phyloP scores from a whole-genome alignment of 2,329 filamentous ascomycete genomes.

The Diaporthe vaccinii region DNA sequence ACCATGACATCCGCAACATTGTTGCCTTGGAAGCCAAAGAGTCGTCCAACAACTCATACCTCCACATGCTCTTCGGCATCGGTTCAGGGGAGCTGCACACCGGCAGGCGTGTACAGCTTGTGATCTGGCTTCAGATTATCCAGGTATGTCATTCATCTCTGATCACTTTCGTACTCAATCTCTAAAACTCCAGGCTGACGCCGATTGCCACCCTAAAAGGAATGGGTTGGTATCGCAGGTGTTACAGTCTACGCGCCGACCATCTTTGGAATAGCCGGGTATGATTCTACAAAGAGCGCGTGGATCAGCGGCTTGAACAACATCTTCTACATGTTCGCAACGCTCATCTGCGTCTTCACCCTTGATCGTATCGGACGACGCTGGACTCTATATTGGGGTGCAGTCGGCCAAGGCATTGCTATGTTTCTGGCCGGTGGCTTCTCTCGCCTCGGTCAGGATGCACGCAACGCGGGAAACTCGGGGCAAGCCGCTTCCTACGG shows the following conservation, averaged over 20 bases:
- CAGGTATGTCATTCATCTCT: constrained; percentile 52
- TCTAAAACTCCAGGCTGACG: not conserved
- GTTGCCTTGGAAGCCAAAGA: constrained; percentile 74
- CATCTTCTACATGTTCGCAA: constrained; percentile 71
- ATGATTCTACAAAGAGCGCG: constrained; percentile 69
- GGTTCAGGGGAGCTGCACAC: constrained; percentile 76
- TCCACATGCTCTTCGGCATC: constrained; percentile 76
- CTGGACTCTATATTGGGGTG: constrained; percentile 79
- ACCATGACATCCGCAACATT: constrained; percentile 76
- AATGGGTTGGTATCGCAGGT: constrained; percentile 78
- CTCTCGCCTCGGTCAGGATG: constrained; percentile 58
- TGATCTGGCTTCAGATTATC: constrained; percentile 79
- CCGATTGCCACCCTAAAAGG: constrained; percentile 44
- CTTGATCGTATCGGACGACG: constrained; percentile 77
- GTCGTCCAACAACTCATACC: constrained; percentile 69
- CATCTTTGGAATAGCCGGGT: constrained; percentile 78
- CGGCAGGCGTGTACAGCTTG: constrained; percentile 76
- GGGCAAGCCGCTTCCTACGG: constrained; percentile 66
- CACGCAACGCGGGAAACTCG: constrained; percentile 58
- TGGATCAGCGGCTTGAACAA: constrained; percentile 73
- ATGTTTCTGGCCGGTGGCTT: constrained; percentile 78
- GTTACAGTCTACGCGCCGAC: constrained; percentile 72
- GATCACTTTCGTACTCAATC: not conserved
- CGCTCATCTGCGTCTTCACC: constrained; percentile 78
- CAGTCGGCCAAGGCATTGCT: constrained; percentile 72